Percentiles rank a stretch among this genome's conserved stretches.
These are phyloP conservation scores for Trichosporon coremiiforme DNA, from an alignment of 1,284 basidiomycete genomes.

Conservation along the genomic window DNA sequence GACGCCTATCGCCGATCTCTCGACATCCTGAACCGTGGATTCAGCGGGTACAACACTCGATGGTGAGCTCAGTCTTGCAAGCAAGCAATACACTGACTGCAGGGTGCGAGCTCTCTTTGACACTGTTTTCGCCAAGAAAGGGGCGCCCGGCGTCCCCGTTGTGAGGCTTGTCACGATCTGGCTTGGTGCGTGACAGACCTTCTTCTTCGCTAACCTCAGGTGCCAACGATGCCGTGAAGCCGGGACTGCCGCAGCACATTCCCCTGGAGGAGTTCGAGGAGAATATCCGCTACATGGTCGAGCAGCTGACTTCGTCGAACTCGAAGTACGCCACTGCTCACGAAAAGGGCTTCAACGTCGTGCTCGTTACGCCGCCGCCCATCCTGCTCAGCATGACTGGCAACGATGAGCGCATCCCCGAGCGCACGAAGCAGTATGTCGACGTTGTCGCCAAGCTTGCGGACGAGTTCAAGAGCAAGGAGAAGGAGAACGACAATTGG, in stretches of 20 bases:
- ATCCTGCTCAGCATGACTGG: constrained; percentile 63
- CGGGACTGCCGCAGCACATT: constrained; percentile 26
- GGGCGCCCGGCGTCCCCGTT: constrained; percentile 24
- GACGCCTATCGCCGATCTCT: constrained; percentile 43
- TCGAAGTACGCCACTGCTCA: constrained; percentile 34
- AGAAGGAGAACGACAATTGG: constrained; percentile 25
- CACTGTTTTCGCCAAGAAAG: constrained; percentile 44
- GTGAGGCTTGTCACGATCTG: constrained; percentile 48
- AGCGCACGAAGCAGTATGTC: constrained; percentile 66
- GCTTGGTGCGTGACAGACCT: constrained; percentile 38
- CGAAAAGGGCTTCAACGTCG: constrained; percentile 55
- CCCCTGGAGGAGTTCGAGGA: constrained; percentile 34
- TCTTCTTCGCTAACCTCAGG: constrained; percentile 16
- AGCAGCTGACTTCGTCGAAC: constrained; percentile 32
- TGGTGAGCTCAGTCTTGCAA: constrained; percentile 33
- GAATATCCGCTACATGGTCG: constrained; percentile 37
- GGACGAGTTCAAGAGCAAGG: constrained; percentile 53
- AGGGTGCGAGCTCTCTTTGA: constrained; percentile 33
- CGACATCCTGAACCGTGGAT: constrained; percentile 47
- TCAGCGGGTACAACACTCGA: constrained; percentile 43
- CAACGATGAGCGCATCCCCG: constrained; percentile 62
- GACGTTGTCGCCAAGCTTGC: constrained; percentile 68
- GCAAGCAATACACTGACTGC: background rate
- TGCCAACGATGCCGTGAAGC: constrained; percentile 36
- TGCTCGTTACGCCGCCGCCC: constrained; percentile 82